These are phyloP conservation scores for Schoenoplectus triqueter DNA, from an alignment of 202 grass and related monocot genomes.

Conservation along the genomic window DNA sequence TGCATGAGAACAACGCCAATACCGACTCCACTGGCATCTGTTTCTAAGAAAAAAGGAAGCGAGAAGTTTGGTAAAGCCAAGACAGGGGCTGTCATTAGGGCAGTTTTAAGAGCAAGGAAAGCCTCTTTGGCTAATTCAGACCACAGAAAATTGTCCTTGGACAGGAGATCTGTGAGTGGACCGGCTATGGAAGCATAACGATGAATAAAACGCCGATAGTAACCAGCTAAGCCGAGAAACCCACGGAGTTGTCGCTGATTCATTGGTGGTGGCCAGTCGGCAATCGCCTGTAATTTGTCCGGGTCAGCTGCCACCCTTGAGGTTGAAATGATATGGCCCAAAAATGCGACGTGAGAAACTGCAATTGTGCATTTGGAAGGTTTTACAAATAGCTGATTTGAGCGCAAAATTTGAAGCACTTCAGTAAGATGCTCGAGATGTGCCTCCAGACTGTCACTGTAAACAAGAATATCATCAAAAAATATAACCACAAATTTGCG, in stretches of 20 bases:
- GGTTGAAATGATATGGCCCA: background rate
- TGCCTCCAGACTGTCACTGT: background rate
- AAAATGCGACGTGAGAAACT: background rate
- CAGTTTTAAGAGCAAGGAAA: conserved; percentile 10
- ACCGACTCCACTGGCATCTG: conserved; percentile 5
- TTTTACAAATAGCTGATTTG: background rate
- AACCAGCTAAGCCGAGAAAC: conserved; percentile 11
- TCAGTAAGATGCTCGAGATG: background rate
- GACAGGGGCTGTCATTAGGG: background rate
- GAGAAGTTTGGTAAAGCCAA: conserved; percentile 34
- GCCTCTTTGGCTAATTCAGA: background rate
- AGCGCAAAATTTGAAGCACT: background rate
- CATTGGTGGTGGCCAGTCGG: background rate
- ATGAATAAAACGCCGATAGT: conserved; percentile 11
- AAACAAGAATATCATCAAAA: conserved; percentile 20
- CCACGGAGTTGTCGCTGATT: background rate
- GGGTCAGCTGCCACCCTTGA: conserved; percentile 4
- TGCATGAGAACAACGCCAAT: conserved; percentile 22
- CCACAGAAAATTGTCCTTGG: conserved; percentile 28
- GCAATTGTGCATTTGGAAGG: background rate
- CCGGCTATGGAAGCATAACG: background rate
- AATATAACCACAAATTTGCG: background rate
- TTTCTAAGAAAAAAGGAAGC: conserved; percentile 12
- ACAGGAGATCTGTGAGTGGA: background rate
- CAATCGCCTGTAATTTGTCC: background rate